A percentile compares a stretch with the other conserved stretches of the same genome.
These are phyloP conservation scores for Cercis canadensis DNA, from an alignment of 306 rosid species.

Conservation along the genomic window DNA sequence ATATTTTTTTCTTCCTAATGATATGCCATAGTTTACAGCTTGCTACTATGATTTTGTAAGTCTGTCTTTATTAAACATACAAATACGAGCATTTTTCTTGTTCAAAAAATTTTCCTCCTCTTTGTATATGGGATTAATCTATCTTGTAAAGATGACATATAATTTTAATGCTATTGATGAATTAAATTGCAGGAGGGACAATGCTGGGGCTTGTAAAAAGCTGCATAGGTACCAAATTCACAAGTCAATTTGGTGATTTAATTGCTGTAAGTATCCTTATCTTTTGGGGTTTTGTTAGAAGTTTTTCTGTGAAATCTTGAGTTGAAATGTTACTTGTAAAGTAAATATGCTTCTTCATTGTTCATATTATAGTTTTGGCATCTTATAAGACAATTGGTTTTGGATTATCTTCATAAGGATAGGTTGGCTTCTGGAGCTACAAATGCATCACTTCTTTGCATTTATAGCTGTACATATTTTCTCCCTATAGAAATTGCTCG, in stretches of 20 bases:
- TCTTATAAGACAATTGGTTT: neutral
- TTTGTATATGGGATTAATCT: neutral
- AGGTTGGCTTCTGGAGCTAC: neutral
- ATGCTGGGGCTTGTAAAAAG: constrained; percentile 93
- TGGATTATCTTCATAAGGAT: neutral
- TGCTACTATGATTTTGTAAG: neutral
- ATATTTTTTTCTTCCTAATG: neutral
- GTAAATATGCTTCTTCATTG: neutral
- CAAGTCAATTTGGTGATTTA: constrained; percentile 92
- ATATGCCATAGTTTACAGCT: constrained; percentile 8
- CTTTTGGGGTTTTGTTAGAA: constrained; percentile 4
- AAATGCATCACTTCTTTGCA: constrained; percentile 1
- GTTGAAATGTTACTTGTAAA: neutral
- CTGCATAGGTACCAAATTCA: constrained; percentile 96
- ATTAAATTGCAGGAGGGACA: constrained; percentile 66
- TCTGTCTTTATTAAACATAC: too few relatives aligned
- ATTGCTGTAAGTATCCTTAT: constrained; percentile 82
- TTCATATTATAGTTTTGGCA: constrained; percentile 20
- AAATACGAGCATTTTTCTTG: neutral
- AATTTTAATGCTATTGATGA: constrained; percentile 32
- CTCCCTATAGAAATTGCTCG: neutral
- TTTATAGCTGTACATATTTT: neutral
- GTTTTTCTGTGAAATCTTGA: neutral
- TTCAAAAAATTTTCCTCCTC: neutral
- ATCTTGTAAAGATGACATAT: constrained; percentile 7